phyloP scores from a whole-genome alignment of 1,284 basidiomycete genomes.

The Lignosus rhinocerotis region DNA sequence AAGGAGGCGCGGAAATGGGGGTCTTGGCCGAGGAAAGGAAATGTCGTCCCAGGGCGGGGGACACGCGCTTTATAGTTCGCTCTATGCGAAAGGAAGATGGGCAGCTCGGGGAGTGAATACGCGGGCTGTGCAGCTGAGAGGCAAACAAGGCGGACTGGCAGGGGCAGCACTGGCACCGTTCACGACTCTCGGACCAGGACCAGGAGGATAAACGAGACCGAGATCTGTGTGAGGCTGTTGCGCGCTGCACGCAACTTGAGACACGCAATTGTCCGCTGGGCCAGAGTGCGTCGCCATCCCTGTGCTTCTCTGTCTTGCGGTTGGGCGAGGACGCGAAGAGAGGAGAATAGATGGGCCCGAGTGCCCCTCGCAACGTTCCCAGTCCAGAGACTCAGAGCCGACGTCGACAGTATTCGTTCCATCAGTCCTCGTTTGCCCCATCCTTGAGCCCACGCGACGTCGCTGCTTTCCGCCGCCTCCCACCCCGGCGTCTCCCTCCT shows the following conservation, averaged over 20 bases:
- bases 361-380: neutral
- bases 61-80: conserved; percentile 18
- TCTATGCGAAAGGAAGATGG: conserved; percentile 6
- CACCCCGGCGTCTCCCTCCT: no score
- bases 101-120: conserved; percentile 19
- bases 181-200: no score
- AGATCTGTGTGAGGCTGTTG: conserved; percentile 4
- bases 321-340: neutral
- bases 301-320: neutral
- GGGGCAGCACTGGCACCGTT: no score
- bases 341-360: neutral
- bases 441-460: no score
- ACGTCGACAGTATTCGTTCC: no score
- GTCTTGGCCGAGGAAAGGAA: conserved; percentile 20
- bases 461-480: no score
- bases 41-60: conserved; percentile 12
- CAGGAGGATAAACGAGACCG: no score
- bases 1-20: conserved; percentile 14
- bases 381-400: no score
- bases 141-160: no score
- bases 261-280: neutral
- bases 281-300: neutral
- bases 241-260: neutral
- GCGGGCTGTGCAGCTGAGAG: conserved; percentile 9
- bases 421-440: no score